A percentile compares a stretch with the other conserved stretches of the same genome.
Conservation (phyloP, 495 filamentous ascomycete genomes). For the Xanthoparmelia taractica region DNA sequence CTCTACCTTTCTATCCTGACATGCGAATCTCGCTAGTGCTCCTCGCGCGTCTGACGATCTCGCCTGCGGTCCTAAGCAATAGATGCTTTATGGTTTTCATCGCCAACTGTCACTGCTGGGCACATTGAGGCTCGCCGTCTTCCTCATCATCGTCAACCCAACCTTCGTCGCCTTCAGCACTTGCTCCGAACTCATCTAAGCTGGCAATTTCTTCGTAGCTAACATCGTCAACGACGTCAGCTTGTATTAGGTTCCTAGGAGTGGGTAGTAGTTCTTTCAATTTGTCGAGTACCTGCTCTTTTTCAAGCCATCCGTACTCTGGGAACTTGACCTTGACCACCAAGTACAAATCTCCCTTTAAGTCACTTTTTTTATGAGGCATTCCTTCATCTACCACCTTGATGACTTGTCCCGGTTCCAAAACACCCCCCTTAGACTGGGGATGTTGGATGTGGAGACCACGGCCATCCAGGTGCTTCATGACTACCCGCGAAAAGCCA, state of each 20-base stretch:
- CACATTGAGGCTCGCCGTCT: conserved; percentile 62
- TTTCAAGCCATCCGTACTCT: conserved; percentile 70
- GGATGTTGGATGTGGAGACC: conserved; percentile 73
- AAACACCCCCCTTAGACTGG: conserved; percentile 59
- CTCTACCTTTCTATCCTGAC: neutral
- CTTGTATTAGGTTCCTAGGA: conserved; percentile 49
- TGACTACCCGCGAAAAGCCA: conserved; percentile 81
- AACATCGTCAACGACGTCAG: conserved; percentile 77
- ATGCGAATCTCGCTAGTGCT: neutral
- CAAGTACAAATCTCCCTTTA: conserved; percentile 80
- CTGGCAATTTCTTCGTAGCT: conserved; percentile 71
- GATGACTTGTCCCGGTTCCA: conserved; percentile 73
- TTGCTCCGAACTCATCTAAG: conserved; percentile 68
- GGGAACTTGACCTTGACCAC: conserved; percentile 84
- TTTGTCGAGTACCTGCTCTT: conserved; percentile 55
- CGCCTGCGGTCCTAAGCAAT: neutral
- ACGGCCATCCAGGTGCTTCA: conserved; percentile 89
- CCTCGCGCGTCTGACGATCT: neutral
- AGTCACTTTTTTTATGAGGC: conserved; percentile 78
- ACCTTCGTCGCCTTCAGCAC: conserved; percentile 62
- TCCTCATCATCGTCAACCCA: conserved; percentile 77
- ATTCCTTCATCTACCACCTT: conserved; percentile 87
- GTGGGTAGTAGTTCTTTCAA: conserved; percentile 69
- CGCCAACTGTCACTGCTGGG: conserved; percentile 61
- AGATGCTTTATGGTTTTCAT: neutral